Evolutionary conservation across 306 rosid species (phyloP).

Genomic region (Quillaja saponaria): DNA sequence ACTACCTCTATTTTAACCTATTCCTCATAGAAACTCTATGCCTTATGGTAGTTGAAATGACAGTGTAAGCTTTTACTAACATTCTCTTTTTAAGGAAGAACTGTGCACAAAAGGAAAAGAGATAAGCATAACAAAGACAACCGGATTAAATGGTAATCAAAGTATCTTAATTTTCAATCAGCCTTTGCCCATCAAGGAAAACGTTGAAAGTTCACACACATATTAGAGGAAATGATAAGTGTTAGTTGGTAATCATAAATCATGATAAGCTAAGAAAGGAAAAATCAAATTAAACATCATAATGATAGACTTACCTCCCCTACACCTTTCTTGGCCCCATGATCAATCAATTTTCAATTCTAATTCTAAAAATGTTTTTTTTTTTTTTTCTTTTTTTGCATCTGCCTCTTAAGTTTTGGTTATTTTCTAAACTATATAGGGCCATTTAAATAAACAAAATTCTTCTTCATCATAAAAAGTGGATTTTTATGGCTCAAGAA

Average conservation of each 20-base stretch:
- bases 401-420: no score
- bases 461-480: no score
- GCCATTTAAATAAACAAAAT: no score
- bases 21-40: conserved; percentile 28
- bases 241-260: conserved; percentile 6
- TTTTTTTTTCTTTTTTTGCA: background rate
- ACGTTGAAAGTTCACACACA: conserved; percentile 6
- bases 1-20: conserved; percentile 36
- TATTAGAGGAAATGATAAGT: conserved; percentile 17
- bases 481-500: no score
- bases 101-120: no score
- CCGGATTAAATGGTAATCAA: background rate
- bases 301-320: no score
- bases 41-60: conserved; percentile 33
- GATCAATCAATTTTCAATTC: no score
- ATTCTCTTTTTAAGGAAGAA: conserved; percentile 11
- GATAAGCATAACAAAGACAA: background rate
- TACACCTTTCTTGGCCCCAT: no score
- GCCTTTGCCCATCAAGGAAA: background rate
- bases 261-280: conserved; percentile 6
- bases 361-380: conserved; percentile 12
- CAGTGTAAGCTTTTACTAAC: conserved; percentile 31
- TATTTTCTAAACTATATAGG: no score
- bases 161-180: background rate
- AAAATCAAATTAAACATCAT: conserved; percentile 10